Evolutionary conservation across 768 basidiomycete species (phyloP).

Genomic region (Strobilomyces dryophilus): DNA sequence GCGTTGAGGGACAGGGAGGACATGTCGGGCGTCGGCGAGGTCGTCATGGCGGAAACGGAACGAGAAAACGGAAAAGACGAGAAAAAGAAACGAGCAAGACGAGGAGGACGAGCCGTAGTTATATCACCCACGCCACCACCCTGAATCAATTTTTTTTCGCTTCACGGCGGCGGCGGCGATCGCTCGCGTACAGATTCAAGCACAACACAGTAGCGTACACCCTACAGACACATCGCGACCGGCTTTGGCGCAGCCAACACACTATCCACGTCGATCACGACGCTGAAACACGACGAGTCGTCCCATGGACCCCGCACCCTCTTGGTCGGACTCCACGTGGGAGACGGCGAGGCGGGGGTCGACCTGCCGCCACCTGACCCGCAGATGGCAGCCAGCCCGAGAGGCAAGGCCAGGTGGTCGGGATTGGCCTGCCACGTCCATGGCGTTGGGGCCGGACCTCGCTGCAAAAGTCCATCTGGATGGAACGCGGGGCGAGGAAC

Average conservation of each 20-base stretch:
- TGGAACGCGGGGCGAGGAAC: slow-evolving; percentile 53
- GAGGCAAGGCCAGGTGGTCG: slow-evolving; percentile 7
- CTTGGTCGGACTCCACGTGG: slow-evolving; percentile 17
- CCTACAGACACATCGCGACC: slow-evolving; percentile 28
- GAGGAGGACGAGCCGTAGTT: too few species aligned
- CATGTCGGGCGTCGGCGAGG: slow-evolving; percentile 72
- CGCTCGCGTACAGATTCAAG: not conserved
- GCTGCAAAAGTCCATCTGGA: slow-evolving; percentile 27
- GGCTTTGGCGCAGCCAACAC: slow-evolving; percentile 46
- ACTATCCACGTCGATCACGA: slow-evolving; percentile 43
- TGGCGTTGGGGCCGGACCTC: slow-evolving; percentile 16
- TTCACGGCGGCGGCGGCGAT: too few species aligned
- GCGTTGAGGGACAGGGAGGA: slow-evolving; percentile 70
- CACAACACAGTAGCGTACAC: slow-evolving; percentile 1
- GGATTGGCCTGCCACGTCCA: slow-evolving; percentile 12
- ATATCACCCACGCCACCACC: slow-evolving; percentile 29
- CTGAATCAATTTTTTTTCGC: slow-evolving; percentile 9
- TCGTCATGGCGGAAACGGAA: slow-evolving; percentile 62
- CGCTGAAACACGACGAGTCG: slow-evolving; percentile 42
- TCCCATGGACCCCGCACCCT: slow-evolving; percentile 54
- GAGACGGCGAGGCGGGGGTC: slow-evolving; percentile 16
- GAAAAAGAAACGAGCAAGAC: not conserved
- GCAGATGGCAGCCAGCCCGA: slow-evolving; percentile 18
- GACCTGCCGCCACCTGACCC: slow-evolving; percentile 9
- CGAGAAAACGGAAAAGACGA: slow-evolving; percentile 20